These are phyloP conservation scores for Leccinum griseonigrum DNA, from an alignment of 1,284 basidiomycete species.

Conservation along the genomic window DNA sequence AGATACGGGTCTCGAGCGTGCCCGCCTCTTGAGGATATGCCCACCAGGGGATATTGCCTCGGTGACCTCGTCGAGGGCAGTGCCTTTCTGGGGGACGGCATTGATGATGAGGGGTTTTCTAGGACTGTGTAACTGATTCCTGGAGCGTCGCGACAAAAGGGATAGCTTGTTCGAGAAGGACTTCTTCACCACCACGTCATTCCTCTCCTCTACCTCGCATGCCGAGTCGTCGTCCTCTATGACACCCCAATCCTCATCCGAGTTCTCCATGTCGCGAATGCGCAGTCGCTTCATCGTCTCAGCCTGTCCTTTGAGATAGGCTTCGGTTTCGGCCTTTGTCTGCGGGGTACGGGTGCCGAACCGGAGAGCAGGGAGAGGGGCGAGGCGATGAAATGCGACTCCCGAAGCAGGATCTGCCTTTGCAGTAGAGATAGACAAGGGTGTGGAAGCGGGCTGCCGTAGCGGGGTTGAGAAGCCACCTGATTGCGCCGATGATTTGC, in stretches of 20 bases:
- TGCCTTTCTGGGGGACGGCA: conserved; percentile 38
- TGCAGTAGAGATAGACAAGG: conserved; percentile 47
- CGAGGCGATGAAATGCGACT: conserved; percentile 57
- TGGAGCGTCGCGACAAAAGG: conserved; percentile 25
- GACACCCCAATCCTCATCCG: conserved; percentile 42
- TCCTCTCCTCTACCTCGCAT: conserved; percentile 44
- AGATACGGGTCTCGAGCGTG: conserved; percentile 65
- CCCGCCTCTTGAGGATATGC: conserved; percentile 68
- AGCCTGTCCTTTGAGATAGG: conserved; percentile 57
- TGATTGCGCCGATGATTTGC: conserved; percentile 47
- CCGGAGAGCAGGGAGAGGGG: conserved; percentile 58
- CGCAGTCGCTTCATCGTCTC: conserved; percentile 65
- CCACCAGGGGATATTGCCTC: conserved; percentile 71
- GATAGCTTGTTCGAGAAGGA: conserved; percentile 26
- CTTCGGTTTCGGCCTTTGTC: conserved; percentile 61
- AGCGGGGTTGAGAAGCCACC: conserved; percentile 43
- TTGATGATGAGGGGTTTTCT: conserved; percentile 27
- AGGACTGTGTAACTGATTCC: conserved; percentile 26
- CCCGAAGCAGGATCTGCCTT: conserved; percentile 31
- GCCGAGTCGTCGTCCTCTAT: conserved; percentile 48
- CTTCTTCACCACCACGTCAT: conserved; percentile 29
- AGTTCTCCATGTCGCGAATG: conserved; percentile 52
- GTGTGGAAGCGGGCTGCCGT: conserved; percentile 42
- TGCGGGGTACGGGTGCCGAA: conserved; percentile 55
- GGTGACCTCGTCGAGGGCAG: conserved; percentile 50